A percentile compares a stretch with the other conserved stretches of the same genome.
These are phyloP conservation scores for Pseudogymnoascus sp. DNA, from an alignment of 2,329 filamentous ascomycete genomes.

Conservation along the genomic window DNA sequence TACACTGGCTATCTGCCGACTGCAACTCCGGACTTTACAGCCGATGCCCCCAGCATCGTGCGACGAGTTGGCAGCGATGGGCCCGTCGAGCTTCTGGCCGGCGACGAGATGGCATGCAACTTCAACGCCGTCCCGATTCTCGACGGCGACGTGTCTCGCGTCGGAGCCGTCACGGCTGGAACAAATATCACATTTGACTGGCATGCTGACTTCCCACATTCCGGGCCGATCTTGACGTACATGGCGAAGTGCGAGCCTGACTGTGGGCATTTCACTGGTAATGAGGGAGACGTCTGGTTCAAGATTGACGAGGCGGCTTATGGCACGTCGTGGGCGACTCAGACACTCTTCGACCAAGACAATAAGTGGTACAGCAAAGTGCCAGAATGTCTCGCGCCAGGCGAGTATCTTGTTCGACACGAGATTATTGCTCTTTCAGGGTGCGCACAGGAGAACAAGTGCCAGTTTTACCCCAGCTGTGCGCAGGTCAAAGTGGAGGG, in stretches of 20 bases:
- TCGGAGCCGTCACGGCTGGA: constrained; percentile 8
- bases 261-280: constrained; percentile 12
- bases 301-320: constrained; percentile 14
- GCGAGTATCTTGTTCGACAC: constrained; percentile 14
- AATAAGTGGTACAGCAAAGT: constrained; percentile 11
- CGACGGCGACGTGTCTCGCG: constrained; percentile 11
- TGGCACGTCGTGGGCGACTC: constrained; percentile 9
- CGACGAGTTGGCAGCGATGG: constrained; percentile 11
- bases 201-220: constrained; percentile 4
- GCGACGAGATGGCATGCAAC: constrained; percentile 11
- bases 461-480: constrained; percentile 14
- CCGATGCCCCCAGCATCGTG: constrained; percentile 11
- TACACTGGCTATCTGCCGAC: constrained; percentile 14
- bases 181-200: constrained; percentile 11
- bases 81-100: constrained; percentile 8
- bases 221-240: constrained; percentile 13
- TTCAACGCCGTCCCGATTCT: constrained; percentile 11
- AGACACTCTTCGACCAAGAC: constrained; percentile 9
- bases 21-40: constrained; percentile 12
- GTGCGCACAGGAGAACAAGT: constrained; percentile 7
- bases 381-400: constrained; percentile 12
- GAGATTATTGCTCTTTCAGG: constrained; percentile 12
- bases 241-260: constrained; percentile 13
- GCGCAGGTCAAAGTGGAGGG: constrained; percentile 11
- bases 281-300: constrained; percentile 11